Conservation (phyloP, 306 rosid species). For the Gastrolobium bilobum region DNA sequence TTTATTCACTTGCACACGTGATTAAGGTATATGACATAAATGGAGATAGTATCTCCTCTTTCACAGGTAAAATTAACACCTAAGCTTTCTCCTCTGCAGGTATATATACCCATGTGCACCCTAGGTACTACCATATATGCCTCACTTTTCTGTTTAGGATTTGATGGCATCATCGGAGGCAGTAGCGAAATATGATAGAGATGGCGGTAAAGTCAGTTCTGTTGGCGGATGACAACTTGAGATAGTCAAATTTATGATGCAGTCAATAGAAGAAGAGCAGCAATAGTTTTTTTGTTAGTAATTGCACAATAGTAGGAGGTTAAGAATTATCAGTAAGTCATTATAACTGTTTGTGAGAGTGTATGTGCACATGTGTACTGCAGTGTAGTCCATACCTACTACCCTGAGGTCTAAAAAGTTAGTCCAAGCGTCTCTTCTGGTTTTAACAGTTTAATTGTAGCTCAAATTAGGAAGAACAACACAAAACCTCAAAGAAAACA, state of each 20-base stretch:
- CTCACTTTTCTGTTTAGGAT: conserved; percentile 18
- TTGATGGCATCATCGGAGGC: conserved; percentile 15
- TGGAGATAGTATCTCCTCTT: conserved; percentile 26
- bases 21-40: background rate
- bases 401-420: background rate
- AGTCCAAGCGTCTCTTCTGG: background rate
- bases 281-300: background rate
- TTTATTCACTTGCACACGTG: background rate
- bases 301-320: conserved; percentile 3
- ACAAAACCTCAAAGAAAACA: background rate
- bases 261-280: background rate
- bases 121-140: conserved; percentile 2
- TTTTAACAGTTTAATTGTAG: conserved; percentile 32
- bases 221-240: conserved; percentile 16
- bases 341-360: conserved; percentile 9
- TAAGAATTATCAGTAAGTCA: background rate
- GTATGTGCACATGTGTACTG: background rate
- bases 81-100: background rate
- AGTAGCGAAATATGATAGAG: conserved; percentile 7
- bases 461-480: conserved; percentile 17
- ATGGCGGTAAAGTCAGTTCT: background rate
- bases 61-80: conserved; percentile 25
- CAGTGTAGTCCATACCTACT: conserved; percentile 3
- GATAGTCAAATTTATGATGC: conserved; percentile 20
- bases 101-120: background rate